Base-by-base conservation (phyloP, 495 filamentous ascomycete genomes). In the Cryomyces minteri region DNA sequence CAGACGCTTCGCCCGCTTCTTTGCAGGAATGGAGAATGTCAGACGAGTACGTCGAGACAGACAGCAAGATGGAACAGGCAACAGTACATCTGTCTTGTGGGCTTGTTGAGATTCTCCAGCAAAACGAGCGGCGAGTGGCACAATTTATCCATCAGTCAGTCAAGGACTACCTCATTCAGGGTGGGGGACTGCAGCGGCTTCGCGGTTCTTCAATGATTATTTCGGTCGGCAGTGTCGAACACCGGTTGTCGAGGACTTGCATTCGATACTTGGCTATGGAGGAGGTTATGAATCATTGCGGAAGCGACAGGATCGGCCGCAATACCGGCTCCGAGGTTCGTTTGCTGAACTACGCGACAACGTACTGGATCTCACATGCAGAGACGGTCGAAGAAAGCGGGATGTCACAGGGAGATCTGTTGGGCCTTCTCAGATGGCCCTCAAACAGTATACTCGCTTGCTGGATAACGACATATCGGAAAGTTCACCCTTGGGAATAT, bases 161-260 rank as follows among this genome's bases (percentile, higher is more conserved):
- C 53, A 59, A 61, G 40, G 61, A 66, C 45, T 67, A 62, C 40
- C 56, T 65, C 32, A 14, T 55, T 37, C 37, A 53, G 18, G 50
- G 51, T 14, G 58, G 56, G 31, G n/a, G n/a, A n/a, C 47, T 61
- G 54, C 43, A 5, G 51, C 6, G 32, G 5, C 47, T 49, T 33
- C 12, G 40, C 30, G 5, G n/a, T 36, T 30, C 32, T 4, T 31
- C 9, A 11, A 32, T 5, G n/a, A 14, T 11, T 33, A 45, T 11
- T 25, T 31, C 38, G 31, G 32, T 6, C 8, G 34, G 33, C n/a
- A 11, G 43, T 9, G 39, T n/a, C 4, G 42, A 49, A 9, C 32
- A 45, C 28, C 42, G 43, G 11, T 14, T 49, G 28, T 45, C 43
- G 18, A 45, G 32, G 33, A 33, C 41, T 31, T 49, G 47, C 40